Evolutionary conservation across 371 early-diverging fungal genomes (phyloP), one percentile per base, ranked within the genome.

Genomic region (Mortierella sp.): DNA sequence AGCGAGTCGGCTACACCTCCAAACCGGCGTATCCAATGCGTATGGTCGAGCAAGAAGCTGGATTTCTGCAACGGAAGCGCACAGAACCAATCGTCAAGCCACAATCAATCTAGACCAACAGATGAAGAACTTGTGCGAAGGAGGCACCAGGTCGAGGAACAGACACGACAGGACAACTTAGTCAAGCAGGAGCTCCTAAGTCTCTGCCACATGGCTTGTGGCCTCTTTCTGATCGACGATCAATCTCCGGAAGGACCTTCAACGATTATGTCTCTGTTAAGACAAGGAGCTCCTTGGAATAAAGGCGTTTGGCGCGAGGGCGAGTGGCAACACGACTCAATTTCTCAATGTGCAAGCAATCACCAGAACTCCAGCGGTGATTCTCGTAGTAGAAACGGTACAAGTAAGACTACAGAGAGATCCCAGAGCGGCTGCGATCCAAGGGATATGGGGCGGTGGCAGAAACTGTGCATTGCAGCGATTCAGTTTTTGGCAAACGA

Each of bases 121-220:
- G 70, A 73, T 0, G 75, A 74, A 22, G 63, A 35, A 9, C 53
- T 74, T 32, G 53, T 74, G 7, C 70, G 55, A 28, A 55, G 74
- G 35, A 66, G 80, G 13, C 51, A 74, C 34, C 59, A 63, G 59
- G 51, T 80, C 37, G 80, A 80, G 53, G 80, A 80, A 32, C 62
- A 55, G 40, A 60, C 65, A 10, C 67, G 75, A 22, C 75, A 74
- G 53, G 80, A 80, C 32, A 70, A 62, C 2, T 42, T 64, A 3
- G 29, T 56, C 58, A 80, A 74, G 35, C 80, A 80, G 40, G 80
- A 80, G 53, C 57, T 80, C 1, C 51, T 80, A 35, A 64, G 70
- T 17, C 71, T 80, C 8, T 80, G 80, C 29, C 75, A 74, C 31
- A 80, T 80, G 74, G 80, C 80, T 0, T 80, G 80, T 35, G 80